phyloP scores from a whole-genome alignment of 768 basidiomycete species.

The Terana coerulea region DNA sequence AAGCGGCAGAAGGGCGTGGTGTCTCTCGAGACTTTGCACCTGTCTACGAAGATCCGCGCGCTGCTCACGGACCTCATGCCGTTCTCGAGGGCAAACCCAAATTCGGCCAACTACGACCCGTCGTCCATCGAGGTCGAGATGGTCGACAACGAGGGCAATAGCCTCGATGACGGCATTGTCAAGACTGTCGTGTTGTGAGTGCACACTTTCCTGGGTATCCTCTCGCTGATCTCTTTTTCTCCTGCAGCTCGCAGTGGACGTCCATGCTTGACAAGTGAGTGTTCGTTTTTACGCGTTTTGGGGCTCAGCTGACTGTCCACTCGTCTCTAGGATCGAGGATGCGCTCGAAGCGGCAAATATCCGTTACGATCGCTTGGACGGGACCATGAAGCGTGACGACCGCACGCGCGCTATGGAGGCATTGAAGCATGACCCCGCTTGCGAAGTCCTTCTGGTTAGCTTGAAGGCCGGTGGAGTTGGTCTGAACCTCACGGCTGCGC shows the following conservation, averaged over 20 bases:
- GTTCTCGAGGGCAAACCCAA: slow-evolving; percentile 80
- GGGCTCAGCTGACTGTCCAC: slow-evolving; percentile 1
- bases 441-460: slow-evolving; percentile 94
- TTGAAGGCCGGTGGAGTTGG: slow-evolving; percentile 97
- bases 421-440: slow-evolving; percentile 82
- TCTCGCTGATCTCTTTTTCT: neutral
- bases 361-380: slow-evolving; percentile 88
- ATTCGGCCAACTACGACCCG: slow-evolving; percentile 86
- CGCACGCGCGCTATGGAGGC: slow-evolving; percentile 89
- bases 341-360: slow-evolving; percentile 81
- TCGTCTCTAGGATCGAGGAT: slow-evolving; percentile 68
- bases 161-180: slow-evolving; percentile 61
- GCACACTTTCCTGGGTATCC: neutral
- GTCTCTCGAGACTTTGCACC: slow-evolving; percentile 51
- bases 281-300: slow-evolving; percentile 4
- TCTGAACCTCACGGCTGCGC: slow-evolving; percentile 91
- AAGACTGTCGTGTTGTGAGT: slow-evolving; percentile 97
- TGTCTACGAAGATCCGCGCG: slow-evolving; percentile 87
- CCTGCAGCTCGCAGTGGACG: slow-evolving; percentile 87
- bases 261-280: slow-evolving; percentile 86
- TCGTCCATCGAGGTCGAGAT: slow-evolving; percentile 68
- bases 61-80: slow-evolving; percentile 76
- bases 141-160: slow-evolving; percentile 70
- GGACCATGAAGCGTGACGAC: slow-evolving; percentile 97
- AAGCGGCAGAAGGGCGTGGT: slow-evolving; percentile 54